These are phyloP conservation scores for Solanum microdontum DNA, from an alignment of 257 asterid species.

Conservation along the genomic window DNA sequence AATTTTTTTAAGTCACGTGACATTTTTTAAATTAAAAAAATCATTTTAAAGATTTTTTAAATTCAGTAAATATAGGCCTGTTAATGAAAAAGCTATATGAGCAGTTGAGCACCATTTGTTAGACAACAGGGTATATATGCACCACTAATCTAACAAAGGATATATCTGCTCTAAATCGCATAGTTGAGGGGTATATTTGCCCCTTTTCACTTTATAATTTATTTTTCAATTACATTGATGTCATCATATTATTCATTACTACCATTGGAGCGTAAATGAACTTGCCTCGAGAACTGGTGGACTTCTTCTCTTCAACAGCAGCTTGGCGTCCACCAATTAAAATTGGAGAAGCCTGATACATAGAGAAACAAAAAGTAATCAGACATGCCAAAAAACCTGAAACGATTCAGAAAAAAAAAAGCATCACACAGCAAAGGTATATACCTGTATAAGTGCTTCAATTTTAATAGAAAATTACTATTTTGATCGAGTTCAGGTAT, in stretches of 20 bases:
- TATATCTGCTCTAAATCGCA: no score
- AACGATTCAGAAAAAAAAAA: not conserved
- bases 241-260: not conserved
- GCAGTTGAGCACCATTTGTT: no score
- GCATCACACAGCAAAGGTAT: not conserved
- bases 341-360: slow-evolving; percentile 74
- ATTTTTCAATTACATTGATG: not conserved
- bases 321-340: slow-evolving; percentile 54
- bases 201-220: not conserved
- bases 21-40: no score
- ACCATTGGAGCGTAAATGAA: not conserved
- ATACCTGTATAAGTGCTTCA: not conserved
- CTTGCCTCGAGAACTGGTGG: slow-evolving; percentile 84
- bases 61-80: no score
- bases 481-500: not conserved
- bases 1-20: no score
- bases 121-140: no score
- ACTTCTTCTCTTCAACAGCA: slow-evolving; percentile 75
- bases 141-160: no score
- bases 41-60: no score
- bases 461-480: not conserved
- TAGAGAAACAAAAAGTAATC: not conserved
- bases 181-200: no score
- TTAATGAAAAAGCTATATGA: no score
- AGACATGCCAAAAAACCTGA: not conserved